Conservation (phyloP, 352 stramenopile genomes). For the Chrysophaeum taylorii region DNA sequence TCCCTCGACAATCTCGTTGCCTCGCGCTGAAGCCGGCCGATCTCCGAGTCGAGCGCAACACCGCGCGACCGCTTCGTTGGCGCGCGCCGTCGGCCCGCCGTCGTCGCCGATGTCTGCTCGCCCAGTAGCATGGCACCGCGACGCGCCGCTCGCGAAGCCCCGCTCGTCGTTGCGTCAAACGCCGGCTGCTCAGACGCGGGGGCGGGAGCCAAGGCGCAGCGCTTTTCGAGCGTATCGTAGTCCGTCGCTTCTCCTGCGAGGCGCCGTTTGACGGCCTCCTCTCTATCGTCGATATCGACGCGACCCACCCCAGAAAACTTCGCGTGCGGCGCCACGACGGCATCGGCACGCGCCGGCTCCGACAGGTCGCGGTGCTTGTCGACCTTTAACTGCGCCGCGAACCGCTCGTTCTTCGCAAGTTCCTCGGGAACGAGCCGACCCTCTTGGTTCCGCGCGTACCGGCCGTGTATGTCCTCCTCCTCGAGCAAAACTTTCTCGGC, state of each 20-base stretch:
- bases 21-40: constrained; percentile 10
- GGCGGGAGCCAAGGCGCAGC: not conserved
- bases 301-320: constrained; percentile 3
- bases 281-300: not conserved
- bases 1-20: constrained; percentile 5
- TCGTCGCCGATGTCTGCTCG: constrained; percentile 6
- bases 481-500: constrained; percentile 53
- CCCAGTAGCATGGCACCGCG: not conserved
- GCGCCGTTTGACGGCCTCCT: not conserved
- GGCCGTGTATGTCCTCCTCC: constrained; percentile 50
- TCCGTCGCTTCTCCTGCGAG: not conserved
- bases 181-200: not conserved
- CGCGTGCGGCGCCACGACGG: constrained; percentile 5
- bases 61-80: not conserved
- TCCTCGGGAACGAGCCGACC: not conserved
- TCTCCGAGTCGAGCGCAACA: constrained; percentile 17
- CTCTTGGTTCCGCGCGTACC: constrained; percentile 39
- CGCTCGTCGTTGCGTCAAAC: not conserved
- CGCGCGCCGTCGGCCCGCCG: not conserved
- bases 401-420: constrained; percentile 3
- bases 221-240: constrained; percentile 4
- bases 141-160: not conserved
- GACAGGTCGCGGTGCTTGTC: not conserved
- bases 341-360: not conserved
- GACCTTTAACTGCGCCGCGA: not conserved